Evolutionary conservation across 2,329 filamentous ascomycete genomes (phyloP).

Genomic region (Xylaria sp.): DNA sequence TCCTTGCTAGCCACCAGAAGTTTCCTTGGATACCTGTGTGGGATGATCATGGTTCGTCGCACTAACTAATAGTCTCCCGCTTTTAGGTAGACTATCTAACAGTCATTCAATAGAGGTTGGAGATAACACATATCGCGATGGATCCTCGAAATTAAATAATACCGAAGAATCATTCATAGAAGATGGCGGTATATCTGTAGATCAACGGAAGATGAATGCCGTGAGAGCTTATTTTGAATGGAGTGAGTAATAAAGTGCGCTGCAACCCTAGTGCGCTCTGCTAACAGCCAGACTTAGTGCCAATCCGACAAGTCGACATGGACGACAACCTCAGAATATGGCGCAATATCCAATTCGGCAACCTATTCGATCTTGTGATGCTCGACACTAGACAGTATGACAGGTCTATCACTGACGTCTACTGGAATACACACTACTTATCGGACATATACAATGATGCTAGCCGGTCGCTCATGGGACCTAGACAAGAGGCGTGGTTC

Average conservation of each 20-base stretch:
- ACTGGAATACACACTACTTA: conserved; percentile 72
- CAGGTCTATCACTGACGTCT: conserved; percentile 70
- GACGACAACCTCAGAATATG: conserved; percentile 77
- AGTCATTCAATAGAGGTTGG: conserved; percentile 59
- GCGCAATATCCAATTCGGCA: conserved; percentile 73
- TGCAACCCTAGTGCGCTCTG: conserved; percentile 41
- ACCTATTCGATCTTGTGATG: conserved; percentile 74
- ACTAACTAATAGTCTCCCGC: no score
- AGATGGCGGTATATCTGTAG: conserved; percentile 71
- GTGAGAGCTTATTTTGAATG: conserved; percentile 77
- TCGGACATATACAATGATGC: conserved; percentile 66
- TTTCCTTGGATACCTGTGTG: conserved; percentile 73
- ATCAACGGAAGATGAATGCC: conserved; percentile 78
- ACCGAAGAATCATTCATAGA: conserved; percentile 72
- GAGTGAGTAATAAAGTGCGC: conserved; percentile 57
- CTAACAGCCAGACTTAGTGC: conserved; percentile 49
- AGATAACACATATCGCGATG: conserved; percentile 73
- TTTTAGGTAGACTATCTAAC: not conserved
- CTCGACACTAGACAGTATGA: conserved; percentile 77
- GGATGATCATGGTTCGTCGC: conserved; percentile 66
- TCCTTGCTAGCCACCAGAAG: conserved; percentile 64
- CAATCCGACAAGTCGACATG: conserved; percentile 69
- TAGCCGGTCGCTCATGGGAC: conserved; percentile 76
- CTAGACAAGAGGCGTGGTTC: conserved; percentile 79
- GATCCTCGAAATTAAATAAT: conserved; percentile 70